phyloP scores from a whole-genome alignment of 257 asterid species.

The Jaltomata sinuosa region DNA sequence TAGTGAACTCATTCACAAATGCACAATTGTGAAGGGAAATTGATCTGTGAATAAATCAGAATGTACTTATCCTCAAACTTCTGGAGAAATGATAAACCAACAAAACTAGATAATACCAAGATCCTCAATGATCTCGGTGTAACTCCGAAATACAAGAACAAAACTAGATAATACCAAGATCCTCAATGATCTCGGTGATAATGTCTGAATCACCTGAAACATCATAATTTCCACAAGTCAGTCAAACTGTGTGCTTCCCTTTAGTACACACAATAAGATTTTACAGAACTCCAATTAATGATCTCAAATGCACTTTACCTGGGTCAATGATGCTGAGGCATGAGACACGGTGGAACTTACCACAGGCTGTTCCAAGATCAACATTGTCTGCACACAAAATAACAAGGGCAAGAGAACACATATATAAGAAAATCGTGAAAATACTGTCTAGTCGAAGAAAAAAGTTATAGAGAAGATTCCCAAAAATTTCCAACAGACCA shows the following conservation, averaged over 20 bases:
- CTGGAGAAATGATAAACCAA: background rate
- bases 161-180: background rate
- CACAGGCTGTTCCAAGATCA: conserved; percentile 76
- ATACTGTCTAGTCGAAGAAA: background rate
- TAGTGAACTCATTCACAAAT: background rate
- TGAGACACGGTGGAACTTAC: conserved; percentile 57
- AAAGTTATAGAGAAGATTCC: background rate
- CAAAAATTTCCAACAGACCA: background rate
- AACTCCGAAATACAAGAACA: background rate
- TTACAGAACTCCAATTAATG: background rate
- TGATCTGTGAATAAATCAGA: background rate
- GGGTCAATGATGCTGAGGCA: conserved; percentile 73
- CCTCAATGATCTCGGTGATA: conserved; percentile 50
- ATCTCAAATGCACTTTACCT: conserved; percentile 17
- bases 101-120: background rate
- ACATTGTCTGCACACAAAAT: conserved; percentile 39
- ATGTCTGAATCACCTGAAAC: conserved; percentile 64
- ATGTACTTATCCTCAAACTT: background rate
- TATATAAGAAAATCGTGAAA: background rate
- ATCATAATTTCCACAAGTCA: background rate
- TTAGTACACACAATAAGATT: background rate
- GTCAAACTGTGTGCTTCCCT: background rate
- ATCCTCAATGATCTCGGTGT: background rate
- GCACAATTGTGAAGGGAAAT: background rate
- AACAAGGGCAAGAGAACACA: background rate